A percentile compares a stretch with the other conserved stretches of the same genome.
These are phyloP conservation scores for Emmonsiellopsis sp. DNA, from an alignment of 2,329 filamentous ascomycete genomes.

Conservation along the genomic window DNA sequence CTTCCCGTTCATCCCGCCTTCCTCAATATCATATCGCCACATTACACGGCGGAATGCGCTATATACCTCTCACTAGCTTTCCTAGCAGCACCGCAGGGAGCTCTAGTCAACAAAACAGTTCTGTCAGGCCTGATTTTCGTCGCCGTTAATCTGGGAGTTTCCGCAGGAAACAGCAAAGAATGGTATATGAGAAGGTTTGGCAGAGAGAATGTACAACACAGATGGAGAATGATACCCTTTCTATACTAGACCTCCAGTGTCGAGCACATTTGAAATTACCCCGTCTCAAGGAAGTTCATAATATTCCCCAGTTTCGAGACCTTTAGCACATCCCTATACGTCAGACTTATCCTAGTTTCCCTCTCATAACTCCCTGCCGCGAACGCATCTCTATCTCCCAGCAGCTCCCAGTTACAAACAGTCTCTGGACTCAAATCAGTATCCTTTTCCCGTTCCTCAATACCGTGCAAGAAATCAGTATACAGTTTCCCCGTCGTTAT, in stretches of 20 bases:
- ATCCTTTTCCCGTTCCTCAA: conserved; percentile 50
- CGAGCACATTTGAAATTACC: conserved; percentile 14
- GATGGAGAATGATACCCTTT: conserved; percentile 66
- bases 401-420: conserved; percentile 49
- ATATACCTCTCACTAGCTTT: conserved; percentile 74
- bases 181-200: conserved; percentile 79
- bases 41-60: conserved; percentile 82
- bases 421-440: conserved; percentile 45
- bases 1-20: conserved; percentile 69
- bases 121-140: conserved; percentile 64
- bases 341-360: conserved; percentile 49
- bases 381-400: conserved; percentile 34
- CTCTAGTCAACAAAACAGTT: conserved; percentile 62
- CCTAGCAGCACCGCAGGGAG: conserved; percentile 58
- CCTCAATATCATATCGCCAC: conserved; percentile 64
- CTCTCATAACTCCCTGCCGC: conserved; percentile 37
- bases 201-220: conserved; percentile 47
- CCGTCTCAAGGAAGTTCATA: conserved; percentile 43
- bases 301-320: conserved; percentile 65
- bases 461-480: conserved; percentile 50
- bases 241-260: conserved; percentile 21
- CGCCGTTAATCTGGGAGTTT: conserved; percentile 67
- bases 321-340: conserved; percentile 74
- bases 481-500: conserved; percentile 48
- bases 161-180: conserved; percentile 63